Percentiles rank a stretch among this genome's conserved stretches.
Evolutionary conservation across 371 early-diverging fungal genomes (phyloP).

Genomic region (Mucor piriformis): DNA sequence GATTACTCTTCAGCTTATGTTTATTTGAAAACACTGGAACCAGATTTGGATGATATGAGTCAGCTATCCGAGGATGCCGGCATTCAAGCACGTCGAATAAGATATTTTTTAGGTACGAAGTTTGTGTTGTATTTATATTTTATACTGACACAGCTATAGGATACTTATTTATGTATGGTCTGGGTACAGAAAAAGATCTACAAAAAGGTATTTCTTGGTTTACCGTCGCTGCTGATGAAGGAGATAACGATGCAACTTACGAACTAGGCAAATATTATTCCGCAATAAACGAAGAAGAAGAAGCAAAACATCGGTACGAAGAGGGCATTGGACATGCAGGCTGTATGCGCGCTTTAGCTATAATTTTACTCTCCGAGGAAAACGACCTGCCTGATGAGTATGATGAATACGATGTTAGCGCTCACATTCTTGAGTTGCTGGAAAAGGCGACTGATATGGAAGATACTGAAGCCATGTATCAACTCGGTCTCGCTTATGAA

Average conservation of each 20-base stretch:
- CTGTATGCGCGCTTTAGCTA: conserved; percentile 29
- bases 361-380: conserved; percentile 13
- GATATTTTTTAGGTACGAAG: conserved; percentile 35
- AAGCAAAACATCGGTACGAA: conserved; percentile 1
- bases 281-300: conserved; percentile 8
- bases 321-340: conserved; percentile 23
- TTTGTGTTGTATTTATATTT: not conserved
- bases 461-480: conserved; percentile 19
- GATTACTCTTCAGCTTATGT: conserved; percentile 18
- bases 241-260: conserved; percentile 25
- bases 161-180: conserved; percentile 18
- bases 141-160: conserved; percentile 4
- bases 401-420: not conserved
- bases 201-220: conserved; percentile 16
- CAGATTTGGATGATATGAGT: conserved; percentile 22
- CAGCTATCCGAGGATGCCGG: conserved; percentile 31
- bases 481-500: conserved; percentile 13
- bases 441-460: conserved; percentile 1
- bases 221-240: conserved; percentile 21
- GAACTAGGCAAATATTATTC: conserved; percentile 19
- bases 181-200: not conserved
- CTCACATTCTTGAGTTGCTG: conserved; percentile 5
- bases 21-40: conserved; percentile 6
- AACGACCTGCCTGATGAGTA: not conserved
- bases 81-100: conserved; percentile 35